Conservation (phyloP, 352 stramenopile species). For the Elongisporangium undulatum region DNA sequence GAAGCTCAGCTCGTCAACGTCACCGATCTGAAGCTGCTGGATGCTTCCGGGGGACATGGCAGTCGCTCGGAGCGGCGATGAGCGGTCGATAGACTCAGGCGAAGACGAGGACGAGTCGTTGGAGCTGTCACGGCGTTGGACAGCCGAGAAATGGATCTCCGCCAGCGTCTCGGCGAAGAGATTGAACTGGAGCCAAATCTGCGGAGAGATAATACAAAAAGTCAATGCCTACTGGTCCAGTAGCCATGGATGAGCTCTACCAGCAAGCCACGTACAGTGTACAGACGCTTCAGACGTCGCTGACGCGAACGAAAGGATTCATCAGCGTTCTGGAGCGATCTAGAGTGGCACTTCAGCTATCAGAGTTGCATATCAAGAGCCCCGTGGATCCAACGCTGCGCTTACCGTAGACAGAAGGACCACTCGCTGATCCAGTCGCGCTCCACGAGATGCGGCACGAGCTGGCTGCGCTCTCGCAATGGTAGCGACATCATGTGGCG, state of each 20-base stretch:
- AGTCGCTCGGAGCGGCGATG: not conserved
- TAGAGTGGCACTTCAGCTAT: constrained; percentile 3
- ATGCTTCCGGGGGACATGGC: constrained; percentile 4
- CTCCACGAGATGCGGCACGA: constrained; percentile 54
- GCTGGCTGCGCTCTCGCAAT: constrained; percentile 38
- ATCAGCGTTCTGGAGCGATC: constrained; percentile 31
- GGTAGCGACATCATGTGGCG: constrained; percentile 44
- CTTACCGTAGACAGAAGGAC: constrained; percentile 65
- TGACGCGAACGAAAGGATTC: constrained; percentile 31
- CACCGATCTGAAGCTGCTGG: constrained; percentile 8
- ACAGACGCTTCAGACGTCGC: constrained; percentile 48
- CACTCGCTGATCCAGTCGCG: constrained; percentile 81
- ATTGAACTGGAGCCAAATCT: constrained; percentile 82
- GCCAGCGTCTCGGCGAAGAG: constrained; percentile 61
- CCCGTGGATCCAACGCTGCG: not conserved
- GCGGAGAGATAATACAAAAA: not conserved
- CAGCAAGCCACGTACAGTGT: constrained; percentile 31
- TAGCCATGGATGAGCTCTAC: not conserved
- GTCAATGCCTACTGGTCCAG: not conserved
- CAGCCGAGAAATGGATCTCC: constrained; percentile 55
- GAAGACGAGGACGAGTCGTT: constrained; percentile 25
- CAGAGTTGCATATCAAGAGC: not conserved
- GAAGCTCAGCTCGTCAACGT: constrained; percentile 55
- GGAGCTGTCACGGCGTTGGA: constrained; percentile 31
- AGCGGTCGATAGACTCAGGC: constrained; percentile 13